Evolutionary conservation across 2,329 filamentous ascomycete genomes (phyloP).

Genomic region (Penicillium sp.): DNA sequence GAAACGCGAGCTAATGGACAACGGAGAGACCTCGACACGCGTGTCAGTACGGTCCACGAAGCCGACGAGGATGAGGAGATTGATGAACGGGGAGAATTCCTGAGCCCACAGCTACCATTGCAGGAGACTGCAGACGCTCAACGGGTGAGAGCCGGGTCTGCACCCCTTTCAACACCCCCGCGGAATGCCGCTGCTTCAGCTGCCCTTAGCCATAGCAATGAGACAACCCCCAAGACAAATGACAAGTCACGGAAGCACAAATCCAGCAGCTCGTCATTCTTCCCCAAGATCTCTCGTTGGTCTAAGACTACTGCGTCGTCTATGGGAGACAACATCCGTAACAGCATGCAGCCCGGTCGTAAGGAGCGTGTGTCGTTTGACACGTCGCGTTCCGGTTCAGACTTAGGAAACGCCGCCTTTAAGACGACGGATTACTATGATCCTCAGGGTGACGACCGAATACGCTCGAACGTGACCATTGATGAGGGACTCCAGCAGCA

Average conservation of each 20-base stretch:
- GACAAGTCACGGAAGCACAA: slow-evolving; percentile 88
- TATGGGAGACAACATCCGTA: slow-evolving; percentile 76
- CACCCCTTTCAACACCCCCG: slow-evolving; percentile 52
- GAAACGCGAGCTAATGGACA: slow-evolving; percentile 52
- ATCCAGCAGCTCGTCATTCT: slow-evolving; percentile 77
- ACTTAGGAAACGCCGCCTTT: slow-evolving; percentile 68
- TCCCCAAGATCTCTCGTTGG: slow-evolving; percentile 96
- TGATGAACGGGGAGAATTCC: slow-evolving; percentile 51
- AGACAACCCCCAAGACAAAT: slow-evolving; percentile 73
- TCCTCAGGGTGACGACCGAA: slow-evolving; percentile 50
- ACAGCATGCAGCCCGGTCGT: slow-evolving; percentile 59
- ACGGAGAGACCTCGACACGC: slow-evolving; percentile 68
- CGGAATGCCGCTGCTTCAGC: slow-evolving; percentile 47
- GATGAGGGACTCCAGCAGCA: slow-evolving; percentile 39
- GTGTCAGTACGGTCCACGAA: slow-evolving; percentile 89
- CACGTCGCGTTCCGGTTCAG: slow-evolving; percentile 77
- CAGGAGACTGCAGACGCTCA: slow-evolving; percentile 58
- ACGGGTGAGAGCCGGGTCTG: slow-evolving; percentile 48
- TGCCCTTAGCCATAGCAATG: slow-evolving; percentile 73
- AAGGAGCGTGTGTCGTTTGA: slow-evolving; percentile 66
- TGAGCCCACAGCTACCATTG: slow-evolving; percentile 63
- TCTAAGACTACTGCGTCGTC: slow-evolving; percentile 95
- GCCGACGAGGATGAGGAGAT: slow-evolving; percentile 77
- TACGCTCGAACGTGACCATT: slow-evolving; percentile 50
- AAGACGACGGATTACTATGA: slow-evolving; percentile 51